Conservation (phyloP, 2,329 filamentous ascomycete genomes). For the Fusarium bactridioides region DNA sequence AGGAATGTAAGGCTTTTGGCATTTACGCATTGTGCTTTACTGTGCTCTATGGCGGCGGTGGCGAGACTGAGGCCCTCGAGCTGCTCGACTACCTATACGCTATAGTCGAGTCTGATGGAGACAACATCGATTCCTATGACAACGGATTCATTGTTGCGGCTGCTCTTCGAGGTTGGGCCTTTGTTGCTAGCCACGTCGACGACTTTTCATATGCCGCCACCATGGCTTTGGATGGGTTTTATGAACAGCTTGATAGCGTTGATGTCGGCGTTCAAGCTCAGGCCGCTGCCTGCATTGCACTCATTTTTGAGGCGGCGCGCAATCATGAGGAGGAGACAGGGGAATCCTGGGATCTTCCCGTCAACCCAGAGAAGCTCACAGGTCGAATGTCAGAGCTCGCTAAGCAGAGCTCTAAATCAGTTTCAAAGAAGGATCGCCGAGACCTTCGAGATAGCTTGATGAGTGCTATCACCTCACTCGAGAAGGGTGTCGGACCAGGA, state of each 20-base stretch:
- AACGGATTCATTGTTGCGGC: conserved; percentile 75
- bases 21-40: conserved; percentile 79
- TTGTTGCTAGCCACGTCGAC: conserved; percentile 79
- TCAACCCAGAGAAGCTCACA: conserved; percentile 59
- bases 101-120: conserved; percentile 81
- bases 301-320: conserved; percentile 77
- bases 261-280: conserved; percentile 78
- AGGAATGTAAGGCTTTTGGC: conserved; percentile 70
- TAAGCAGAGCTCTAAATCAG: conserved; percentile 56
- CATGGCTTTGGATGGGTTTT: conserved; percentile 78
- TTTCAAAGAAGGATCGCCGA: conserved; percentile 59
- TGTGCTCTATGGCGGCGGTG: conserved; percentile 78
- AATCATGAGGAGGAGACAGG: conserved; percentile 58
- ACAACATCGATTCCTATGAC: conserved; percentile 74
- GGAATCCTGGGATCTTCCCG: conserved; percentile 58
- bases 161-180: conserved; percentile 80
- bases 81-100: conserved; percentile 79
- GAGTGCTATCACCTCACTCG: conserved; percentile 63
- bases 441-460: conserved; percentile 57
- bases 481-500: conserved; percentile 61
- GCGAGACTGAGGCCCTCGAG: conserved; percentile 71
- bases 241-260: conserved; percentile 82
- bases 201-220: conserved; percentile 77
- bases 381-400: conserved; percentile 58
- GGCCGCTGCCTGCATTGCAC: conserved; percentile 80